Evolutionary conservation across 2,329 filamentous ascomycete species (phyloP).

Genomic region (Hypoxylon sp.): DNA sequence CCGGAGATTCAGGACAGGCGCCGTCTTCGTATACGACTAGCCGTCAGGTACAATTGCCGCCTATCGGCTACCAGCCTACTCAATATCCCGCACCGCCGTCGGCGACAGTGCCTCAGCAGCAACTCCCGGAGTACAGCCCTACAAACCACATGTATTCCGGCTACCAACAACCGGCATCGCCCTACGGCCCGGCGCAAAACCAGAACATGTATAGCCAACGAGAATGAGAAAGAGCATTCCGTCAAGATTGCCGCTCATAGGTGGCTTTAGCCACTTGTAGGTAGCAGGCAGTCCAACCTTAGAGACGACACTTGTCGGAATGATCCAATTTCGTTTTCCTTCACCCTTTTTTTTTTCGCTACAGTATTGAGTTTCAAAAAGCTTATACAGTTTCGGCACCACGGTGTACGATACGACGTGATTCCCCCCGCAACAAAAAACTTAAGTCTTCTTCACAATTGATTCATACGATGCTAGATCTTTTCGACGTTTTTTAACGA

Average conservation of each 20-base stretch:
- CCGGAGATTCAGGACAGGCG: slow-evolving; percentile 67
- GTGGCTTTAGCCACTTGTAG: slow-evolving; percentile 9
- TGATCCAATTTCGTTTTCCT: slow-evolving; percentile 23
- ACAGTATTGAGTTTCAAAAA: slow-evolving; percentile 34
- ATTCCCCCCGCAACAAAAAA: slow-evolving; percentile 38
- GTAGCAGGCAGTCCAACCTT: slow-evolving; percentile 19
- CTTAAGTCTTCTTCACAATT: slow-evolving; percentile 29
- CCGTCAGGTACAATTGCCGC: slow-evolving; percentile 75
- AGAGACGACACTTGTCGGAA: slow-evolving; percentile 6
- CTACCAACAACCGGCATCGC: slow-evolving; percentile 62
- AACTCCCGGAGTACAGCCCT: slow-evolving; percentile 66
- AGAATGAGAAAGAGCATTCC: slow-evolving; percentile 53
- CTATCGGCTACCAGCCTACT: slow-evolving; percentile 79
- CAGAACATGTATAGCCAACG: slow-evolving; percentile 74
- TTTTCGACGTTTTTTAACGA: slow-evolving; percentile 31
- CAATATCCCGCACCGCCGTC: slow-evolving; percentile 77
- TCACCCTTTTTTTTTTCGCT: slow-evolving; percentile 14
- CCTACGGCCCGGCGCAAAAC: slow-evolving; percentile 69
- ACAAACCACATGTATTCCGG: slow-evolving; percentile 69
- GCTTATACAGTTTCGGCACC: slow-evolving; percentile 34
- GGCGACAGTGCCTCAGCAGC: slow-evolving; percentile 65
- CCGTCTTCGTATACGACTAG: slow-evolving; percentile 71
- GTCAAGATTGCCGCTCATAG: slow-evolving; percentile 6
- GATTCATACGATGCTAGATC: slow-evolving; percentile 35
- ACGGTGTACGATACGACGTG: slow-evolving; percentile 43